Evolutionary conservation across 164 flowering plant genomes (phyloP), one percentile per base, ranked within the genome.

Genomic region (Pachysandra terminalis): DNA sequence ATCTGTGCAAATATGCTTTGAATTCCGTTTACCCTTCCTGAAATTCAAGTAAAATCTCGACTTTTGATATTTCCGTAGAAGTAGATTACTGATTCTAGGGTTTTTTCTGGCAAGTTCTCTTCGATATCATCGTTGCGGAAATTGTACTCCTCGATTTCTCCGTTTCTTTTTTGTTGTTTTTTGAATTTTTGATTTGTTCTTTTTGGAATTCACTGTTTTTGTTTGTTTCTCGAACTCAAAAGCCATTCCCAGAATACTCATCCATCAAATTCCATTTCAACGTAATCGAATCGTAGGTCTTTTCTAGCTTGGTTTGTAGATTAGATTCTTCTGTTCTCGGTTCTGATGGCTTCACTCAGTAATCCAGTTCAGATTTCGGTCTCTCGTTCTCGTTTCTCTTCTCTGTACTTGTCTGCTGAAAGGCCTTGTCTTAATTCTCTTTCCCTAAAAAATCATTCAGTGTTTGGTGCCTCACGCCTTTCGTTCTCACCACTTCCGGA

Each of bases 311-410:
- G n/a, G n/a, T n/a, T n/a, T n/a, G n/a, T n/a, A n/a, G n/a, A n/a
- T n/a, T n/a, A n/a, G n/a, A n/a, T n/a, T n/a, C n/a, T n/a, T n/a
- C n/a, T n/a, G n/a, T n/a, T n/a, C n/a, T n/a, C n/a, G 56, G 14
- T 51, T 63, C 21, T 21, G 9, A 80, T 80, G 85, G 81, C 82
- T 77, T 78, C 82, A 16, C 14, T 72, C 8, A 49, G 71, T 19
- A 67, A 25, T 41, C 63, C 77, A 16, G 25, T 75, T 61, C 71
- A 60, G 17, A 45, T 73, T 66, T 64, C 70, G 16, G 22, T 59
- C 52, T 56, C 40, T 35, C 68, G 64, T 45, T 56, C 71, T 49
- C 61, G 74, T 23, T 53, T 79, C 4, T 73, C 85, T 54, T 73
- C 83, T 40, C 63, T 79, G 3, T 71, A 62, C 61, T 57, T 78